These are phyloP conservation scores for Tephrocybe sp. DNA, from an alignment of 768 basidiomycete genomes.

Conservation along the genomic window DNA sequence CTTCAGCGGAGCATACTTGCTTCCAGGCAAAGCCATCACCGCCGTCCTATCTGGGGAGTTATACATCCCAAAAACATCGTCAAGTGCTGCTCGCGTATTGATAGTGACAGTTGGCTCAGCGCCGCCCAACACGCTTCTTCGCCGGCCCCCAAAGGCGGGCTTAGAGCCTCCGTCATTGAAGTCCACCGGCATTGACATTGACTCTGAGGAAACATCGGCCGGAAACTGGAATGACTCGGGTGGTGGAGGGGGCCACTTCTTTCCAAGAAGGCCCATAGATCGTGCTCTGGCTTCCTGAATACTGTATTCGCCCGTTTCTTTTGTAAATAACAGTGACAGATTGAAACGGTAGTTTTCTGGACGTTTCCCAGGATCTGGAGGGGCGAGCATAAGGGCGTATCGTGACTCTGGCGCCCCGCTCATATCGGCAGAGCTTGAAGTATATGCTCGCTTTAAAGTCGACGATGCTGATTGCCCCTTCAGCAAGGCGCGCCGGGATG, in stretches of 20 bases:
- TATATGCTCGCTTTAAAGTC: slow-evolving; percentile 24
- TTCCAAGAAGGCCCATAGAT: slow-evolving; percentile 79
- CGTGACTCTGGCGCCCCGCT: slow-evolving; percentile 46
- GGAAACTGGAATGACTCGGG: slow-evolving; percentile 32
- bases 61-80: slow-evolving; percentile 95
- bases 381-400: slow-evolving; percentile 74
- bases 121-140: slow-evolving; percentile 45
- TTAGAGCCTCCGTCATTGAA: slow-evolving; percentile 62
- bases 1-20: slow-evolving; percentile 71
- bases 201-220: slow-evolving; percentile 23
- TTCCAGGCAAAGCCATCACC: slow-evolving; percentile 57
- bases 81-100: slow-evolving; percentile 93
- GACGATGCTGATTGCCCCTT: slow-evolving; percentile 28
- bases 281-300: slow-evolving; percentile 81
- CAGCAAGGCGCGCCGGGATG: slow-evolving; percentile 24
- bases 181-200: slow-evolving; percentile 44
- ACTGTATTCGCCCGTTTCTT: slow-evolving; percentile 79
- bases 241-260: slow-evolving; percentile 78
- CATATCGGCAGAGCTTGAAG: slow-evolving; percentile 25
- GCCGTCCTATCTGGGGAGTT: slow-evolving; percentile 84
- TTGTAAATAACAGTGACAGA: slow-evolving; percentile 70
- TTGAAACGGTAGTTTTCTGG: slow-evolving; percentile 74
- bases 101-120: slow-evolving; percentile 90
- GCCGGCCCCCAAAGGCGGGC: slow-evolving; percentile 34
- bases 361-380: slow-evolving; percentile 65